A percentile compares a stretch with the other conserved stretches of the same genome.
Evolutionary conservation across 2,329 filamentous ascomycete genomes (phyloP).

Genomic region (Nigrospora sphaerica): DNA sequence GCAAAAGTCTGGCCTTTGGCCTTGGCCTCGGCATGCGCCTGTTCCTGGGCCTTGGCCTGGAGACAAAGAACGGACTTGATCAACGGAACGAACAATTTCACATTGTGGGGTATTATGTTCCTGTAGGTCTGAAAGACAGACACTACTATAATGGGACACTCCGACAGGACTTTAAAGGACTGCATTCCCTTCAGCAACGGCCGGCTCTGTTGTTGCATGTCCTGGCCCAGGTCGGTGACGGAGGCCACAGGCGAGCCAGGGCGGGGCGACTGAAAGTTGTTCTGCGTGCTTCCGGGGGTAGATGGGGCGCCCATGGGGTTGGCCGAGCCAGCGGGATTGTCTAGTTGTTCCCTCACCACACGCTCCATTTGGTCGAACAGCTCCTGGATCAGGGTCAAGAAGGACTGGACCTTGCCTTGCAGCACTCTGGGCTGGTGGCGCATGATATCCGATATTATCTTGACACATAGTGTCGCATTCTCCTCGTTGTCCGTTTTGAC

Average conservation of each 20-base stretch:
- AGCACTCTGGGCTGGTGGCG: conserved; percentile 84
- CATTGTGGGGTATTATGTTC: conserved; percentile 70
- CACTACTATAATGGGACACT: conserved; percentile 97
- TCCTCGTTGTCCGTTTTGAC: conserved; percentile 95
- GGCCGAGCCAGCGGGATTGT: conserved; percentile 57
- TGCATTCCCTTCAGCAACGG: conserved; percentile 90
- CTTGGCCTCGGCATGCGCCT: conserved; percentile 80
- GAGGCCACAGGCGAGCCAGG: conserved; percentile 85
- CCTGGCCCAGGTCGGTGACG: conserved; percentile 71
- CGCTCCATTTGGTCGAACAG: conserved; percentile 93
- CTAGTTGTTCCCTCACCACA: conserved; percentile 91
- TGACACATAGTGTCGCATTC: conserved; percentile 96
- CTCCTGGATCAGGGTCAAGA: conserved; percentile 86
- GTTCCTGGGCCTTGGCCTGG: conserved; percentile 88
- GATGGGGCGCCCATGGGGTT: conserved; percentile 54
- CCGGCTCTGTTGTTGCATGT: conserved; percentile 73
- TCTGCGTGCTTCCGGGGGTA: conserved; percentile 56
- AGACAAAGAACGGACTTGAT: conserved; percentile 86
- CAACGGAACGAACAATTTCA: conserved; percentile 84
- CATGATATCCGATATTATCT: conserved; percentile 95
- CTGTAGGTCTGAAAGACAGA: conserved; percentile 96
- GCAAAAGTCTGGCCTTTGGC: conserved; percentile 78
- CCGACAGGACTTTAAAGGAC: conserved; percentile 95
- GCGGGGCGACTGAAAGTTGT: conserved; percentile 79
- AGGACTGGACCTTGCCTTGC: conserved; percentile 72